phyloP scores from a whole-genome alignment of 2,329 filamentous ascomycete genomes.

The Dothistroma pini region DNA sequence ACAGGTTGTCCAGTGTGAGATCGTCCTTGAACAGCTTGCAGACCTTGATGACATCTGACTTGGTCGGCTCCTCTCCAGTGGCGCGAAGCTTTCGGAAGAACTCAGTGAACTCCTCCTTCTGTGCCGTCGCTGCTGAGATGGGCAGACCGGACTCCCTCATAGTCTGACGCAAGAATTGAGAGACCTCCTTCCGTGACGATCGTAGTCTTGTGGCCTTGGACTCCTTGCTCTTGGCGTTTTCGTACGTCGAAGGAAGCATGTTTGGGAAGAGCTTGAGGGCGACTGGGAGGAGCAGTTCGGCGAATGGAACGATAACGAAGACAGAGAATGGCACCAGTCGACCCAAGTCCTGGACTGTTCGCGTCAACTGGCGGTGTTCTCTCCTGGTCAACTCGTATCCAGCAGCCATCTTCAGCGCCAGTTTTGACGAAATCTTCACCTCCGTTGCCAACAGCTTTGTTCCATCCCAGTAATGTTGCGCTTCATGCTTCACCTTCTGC shows the following conservation, averaged over 20 bases:
- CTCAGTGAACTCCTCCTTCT: constrained; percentile 88
- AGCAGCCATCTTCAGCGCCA: constrained; percentile 95
- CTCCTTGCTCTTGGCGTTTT: constrained; percentile 86
- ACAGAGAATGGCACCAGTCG: constrained; percentile 94
- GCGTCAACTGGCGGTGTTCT: constrained; percentile 85
- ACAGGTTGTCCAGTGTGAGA: constrained; percentile 93
- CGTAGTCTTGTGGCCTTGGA: constrained; percentile 78
- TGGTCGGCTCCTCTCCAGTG: constrained; percentile 84
- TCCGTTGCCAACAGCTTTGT: constrained; percentile 92
- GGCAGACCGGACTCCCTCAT: constrained; percentile 91
- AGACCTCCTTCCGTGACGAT: constrained; percentile 88
- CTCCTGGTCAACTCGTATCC: constrained; percentile 94
- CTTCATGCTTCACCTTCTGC: constrained; percentile 94
- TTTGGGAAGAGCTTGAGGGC: constrained; percentile 96
- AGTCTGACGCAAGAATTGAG: constrained; percentile 81
- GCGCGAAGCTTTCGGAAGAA: constrained; percentile 96
- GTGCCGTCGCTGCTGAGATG: constrained; percentile 75
- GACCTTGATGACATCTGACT: constrained; percentile 93
- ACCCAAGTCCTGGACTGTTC: constrained; percentile 89
- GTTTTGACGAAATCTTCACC: constrained; percentile 83
- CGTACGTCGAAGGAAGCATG: constrained; percentile 93
- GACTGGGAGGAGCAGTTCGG: constrained; percentile 85
- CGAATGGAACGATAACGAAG: constrained; percentile 95
- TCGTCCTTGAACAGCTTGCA: constrained; percentile 99
- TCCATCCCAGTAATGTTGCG: constrained; percentile 95